Conservation (phyloP, 106 monocot genomes). For the Dendrobium catenatum region DNA sequence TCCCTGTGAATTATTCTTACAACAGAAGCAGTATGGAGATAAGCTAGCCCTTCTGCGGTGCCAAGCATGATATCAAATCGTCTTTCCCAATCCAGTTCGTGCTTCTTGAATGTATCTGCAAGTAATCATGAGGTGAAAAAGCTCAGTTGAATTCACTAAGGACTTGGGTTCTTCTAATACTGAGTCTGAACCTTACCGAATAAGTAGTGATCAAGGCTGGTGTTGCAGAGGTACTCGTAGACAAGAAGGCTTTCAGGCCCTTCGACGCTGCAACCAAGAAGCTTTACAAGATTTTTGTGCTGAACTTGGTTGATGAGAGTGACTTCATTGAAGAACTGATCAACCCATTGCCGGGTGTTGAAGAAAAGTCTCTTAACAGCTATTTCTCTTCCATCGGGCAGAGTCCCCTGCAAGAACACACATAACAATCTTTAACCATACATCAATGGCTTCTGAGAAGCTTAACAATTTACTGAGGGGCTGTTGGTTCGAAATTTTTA, state of each 20-base stretch:
- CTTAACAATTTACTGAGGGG: background rate
- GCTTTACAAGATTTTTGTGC: conserved; percentile 61
- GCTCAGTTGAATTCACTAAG: background rate
- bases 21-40: conserved; percentile 43
- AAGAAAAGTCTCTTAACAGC: conserved; percentile 67
- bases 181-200: conserved; percentile 23
- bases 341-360: conserved; percentile 43
- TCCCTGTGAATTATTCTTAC: conserved; percentile 68
- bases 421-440: background rate
- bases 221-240: conserved; percentile 62
- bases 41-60: conserved; percentile 55
- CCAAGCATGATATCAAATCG: conserved; percentile 54
- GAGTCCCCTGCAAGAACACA: conserved; percentile 31
- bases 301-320: conserved; percentile 49
- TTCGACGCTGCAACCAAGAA: conserved; percentile 57
- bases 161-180: conserved; percentile 2
- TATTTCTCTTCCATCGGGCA: conserved; percentile 62
- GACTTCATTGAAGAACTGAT: conserved; percentile 68
- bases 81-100: conserved; percentile 43
- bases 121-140: too few species aligned
- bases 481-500: background rate
- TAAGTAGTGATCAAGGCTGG: conserved; percentile 53
- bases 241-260: conserved; percentile 68
- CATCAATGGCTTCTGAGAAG: background rate
- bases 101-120: conserved; percentile 39